A percentile compares a stretch with the other conserved stretches of the same genome.
These are phyloP conservation scores for Setaria italica DNA, from an alignment of 202 grass and related monocot species.

Conservation along the genomic window DNA sequence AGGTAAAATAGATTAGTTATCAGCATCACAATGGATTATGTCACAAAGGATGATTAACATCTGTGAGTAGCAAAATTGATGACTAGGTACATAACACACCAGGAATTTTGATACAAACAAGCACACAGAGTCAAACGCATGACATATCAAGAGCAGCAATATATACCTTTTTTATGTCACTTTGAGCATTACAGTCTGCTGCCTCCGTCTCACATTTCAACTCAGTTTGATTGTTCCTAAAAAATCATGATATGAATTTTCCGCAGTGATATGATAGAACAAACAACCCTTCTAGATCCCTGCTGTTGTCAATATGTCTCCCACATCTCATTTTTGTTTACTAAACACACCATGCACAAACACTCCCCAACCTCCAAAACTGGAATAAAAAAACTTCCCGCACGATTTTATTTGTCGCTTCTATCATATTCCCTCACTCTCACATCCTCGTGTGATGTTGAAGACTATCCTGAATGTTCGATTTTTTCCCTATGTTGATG, in stretches of 20 bases:
- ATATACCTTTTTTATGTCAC: constrained; percentile 58
- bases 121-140: background rate
- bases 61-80: constrained; percentile 4
- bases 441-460: background rate
- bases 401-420: background rate
- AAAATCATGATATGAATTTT: constrained; percentile 40
- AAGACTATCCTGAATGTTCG: background rate
- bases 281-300: constrained; percentile 16
- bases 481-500: background rate
- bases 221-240: constrained; percentile 63
- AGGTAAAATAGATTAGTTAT: constrained; percentile 17
- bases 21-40: background rate
- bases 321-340: background rate
- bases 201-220: constrained; percentile 42
- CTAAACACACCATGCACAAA: background rate
- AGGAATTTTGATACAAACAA: constrained; percentile 11
- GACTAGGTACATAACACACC: background rate
- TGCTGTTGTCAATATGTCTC: background rate
- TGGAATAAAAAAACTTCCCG: constrained; percentile 40
- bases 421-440: background rate
- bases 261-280: constrained; percentile 4
- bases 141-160: background rate
- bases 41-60: background rate
- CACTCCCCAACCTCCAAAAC: background rate
- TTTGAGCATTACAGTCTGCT: constrained; percentile 40